A percentile compares a stretch with the other conserved stretches of the same genome.
Conservation (phyloP, 306 rosid genomes). For the Ochetophila trinervis region DNA sequence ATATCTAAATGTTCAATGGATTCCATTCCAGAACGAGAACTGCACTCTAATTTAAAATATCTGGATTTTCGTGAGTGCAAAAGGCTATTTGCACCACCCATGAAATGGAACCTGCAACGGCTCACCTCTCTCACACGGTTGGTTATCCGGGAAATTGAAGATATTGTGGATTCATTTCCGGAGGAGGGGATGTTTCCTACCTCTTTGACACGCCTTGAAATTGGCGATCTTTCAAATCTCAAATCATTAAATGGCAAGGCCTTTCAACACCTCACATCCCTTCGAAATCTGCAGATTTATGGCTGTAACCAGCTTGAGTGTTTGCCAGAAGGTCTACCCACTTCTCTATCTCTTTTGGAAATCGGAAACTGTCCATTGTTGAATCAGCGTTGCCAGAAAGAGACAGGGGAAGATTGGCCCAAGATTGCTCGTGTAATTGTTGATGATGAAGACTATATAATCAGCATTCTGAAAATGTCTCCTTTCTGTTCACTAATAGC, state of each 20-base stretch:
- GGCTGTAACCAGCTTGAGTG: neutral
- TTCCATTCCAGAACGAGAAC: neutral
- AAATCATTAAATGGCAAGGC: neutral
- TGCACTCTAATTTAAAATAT: neutral
- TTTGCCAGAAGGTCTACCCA: conserved; percentile 11
- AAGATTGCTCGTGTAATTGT: neutral
- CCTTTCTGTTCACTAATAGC: too few species aligned
- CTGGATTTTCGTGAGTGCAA: rapidly evolving
- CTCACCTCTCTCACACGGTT: neutral
- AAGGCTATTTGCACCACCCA: neutral
- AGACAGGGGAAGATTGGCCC: conserved; percentile 18
- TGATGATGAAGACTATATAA: neutral
- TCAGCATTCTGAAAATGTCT: neutral
- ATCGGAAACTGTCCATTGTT: neutral
- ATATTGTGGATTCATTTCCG: neutral
- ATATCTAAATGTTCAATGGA: neutral
- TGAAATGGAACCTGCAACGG: neutral
- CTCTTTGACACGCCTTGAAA: neutral
- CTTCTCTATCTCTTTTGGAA: neutral
- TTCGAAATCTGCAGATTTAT: neutral
- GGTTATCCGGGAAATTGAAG: too few species aligned
- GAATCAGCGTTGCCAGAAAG: neutral
- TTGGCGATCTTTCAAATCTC: neutral
- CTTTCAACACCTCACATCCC: neutral
- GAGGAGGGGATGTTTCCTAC: conserved; percentile 2